phyloP scores from a whole-genome alignment of 495 filamentous ascomycete species.

The Parmelia sp. region DNA sequence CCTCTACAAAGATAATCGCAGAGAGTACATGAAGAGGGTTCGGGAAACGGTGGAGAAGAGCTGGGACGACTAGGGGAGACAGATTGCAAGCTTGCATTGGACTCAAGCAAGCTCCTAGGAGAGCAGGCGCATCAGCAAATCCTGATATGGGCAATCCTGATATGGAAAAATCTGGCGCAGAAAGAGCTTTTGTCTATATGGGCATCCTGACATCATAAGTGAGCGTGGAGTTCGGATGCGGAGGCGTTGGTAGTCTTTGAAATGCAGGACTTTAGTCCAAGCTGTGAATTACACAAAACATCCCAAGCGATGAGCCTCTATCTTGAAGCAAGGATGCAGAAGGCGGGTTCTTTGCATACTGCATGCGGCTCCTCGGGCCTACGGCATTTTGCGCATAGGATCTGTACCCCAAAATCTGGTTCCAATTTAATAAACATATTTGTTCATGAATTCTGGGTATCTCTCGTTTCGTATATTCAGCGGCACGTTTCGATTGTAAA shows the following conservation, averaged over 20 bases:
- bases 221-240: slow-evolving; percentile 15
- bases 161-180: background rate
- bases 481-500: background rate
- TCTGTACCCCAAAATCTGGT: background rate
- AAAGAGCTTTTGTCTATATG: slow-evolving; percentile 15
- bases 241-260: background rate
- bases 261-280: background rate
- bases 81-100: background rate
- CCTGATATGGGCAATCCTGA: background rate
- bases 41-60: slow-evolving; percentile 98
- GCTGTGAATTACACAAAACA: background rate
- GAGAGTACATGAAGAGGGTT: slow-evolving; percentile 92
- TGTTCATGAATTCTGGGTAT: background rate
- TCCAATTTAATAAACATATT: background rate
- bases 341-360: background rate
- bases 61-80: slow-evolving; percentile 73
- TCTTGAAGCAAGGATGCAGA: background rate
- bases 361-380: slow-evolving; percentile 8
- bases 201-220: background rate
- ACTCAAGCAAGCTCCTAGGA: background rate
- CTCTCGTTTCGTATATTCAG: background rate
- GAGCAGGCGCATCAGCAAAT: slow-evolving; percentile 1
- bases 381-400: background rate
- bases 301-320: too few relatives aligned
- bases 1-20: slow-evolving; percentile 95